Evolutionary conservation across 345 rosid genomes (phyloP).

Genomic region (Gossypium longicalyx): DNA sequence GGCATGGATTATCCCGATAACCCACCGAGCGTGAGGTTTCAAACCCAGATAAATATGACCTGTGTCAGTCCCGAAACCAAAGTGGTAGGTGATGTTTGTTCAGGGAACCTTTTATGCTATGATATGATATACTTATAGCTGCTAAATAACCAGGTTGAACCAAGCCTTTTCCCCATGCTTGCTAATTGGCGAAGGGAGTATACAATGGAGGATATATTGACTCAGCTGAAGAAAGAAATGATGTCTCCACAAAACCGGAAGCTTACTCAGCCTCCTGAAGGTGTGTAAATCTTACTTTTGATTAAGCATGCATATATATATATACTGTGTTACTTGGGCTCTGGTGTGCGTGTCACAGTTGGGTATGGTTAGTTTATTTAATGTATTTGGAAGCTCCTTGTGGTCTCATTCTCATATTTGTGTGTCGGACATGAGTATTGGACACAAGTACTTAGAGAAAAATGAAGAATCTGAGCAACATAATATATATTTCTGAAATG

Average conservation of each 20-base stretch:
- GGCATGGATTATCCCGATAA: slow-evolving; percentile 66
- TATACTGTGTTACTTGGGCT: too few relatives aligned
- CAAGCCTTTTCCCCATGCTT: slow-evolving; percentile 61
- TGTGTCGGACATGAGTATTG: too few relatives aligned
- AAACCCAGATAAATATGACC: slow-evolving; percentile 66
- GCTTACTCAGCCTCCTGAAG: slow-evolving; percentile 79
- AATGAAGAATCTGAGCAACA: too few relatives aligned
- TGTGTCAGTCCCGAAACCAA: slow-evolving; percentile 72
- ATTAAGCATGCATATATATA: too few relatives aligned
- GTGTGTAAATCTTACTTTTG: slow-evolving; percentile 24
- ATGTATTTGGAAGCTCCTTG: too few relatives aligned
- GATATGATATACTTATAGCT: slow-evolving; percentile 16
- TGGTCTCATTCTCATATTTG: too few relatives aligned
- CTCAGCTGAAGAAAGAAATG: slow-evolving; percentile 79
- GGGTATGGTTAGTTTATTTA: too few relatives aligned
- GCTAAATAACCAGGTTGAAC: slow-evolving; percentile 50
- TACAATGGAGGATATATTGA: slow-evolving; percentile 69
- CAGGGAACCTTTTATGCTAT: background rate
- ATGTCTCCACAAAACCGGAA: slow-evolving; percentile 67
- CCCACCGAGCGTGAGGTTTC: slow-evolving; percentile 69
- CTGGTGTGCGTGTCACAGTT: too few relatives aligned
- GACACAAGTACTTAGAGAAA: too few relatives aligned
- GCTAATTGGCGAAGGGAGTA: slow-evolving; percentile 66
- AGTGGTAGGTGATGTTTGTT: slow-evolving; percentile 36
- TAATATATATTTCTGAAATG: too few relatives aligned